These are phyloP conservation scores for Bruguiera gymnorhiza DNA, from an alignment of 345 rosid genomes.

Conservation along the genomic window DNA sequence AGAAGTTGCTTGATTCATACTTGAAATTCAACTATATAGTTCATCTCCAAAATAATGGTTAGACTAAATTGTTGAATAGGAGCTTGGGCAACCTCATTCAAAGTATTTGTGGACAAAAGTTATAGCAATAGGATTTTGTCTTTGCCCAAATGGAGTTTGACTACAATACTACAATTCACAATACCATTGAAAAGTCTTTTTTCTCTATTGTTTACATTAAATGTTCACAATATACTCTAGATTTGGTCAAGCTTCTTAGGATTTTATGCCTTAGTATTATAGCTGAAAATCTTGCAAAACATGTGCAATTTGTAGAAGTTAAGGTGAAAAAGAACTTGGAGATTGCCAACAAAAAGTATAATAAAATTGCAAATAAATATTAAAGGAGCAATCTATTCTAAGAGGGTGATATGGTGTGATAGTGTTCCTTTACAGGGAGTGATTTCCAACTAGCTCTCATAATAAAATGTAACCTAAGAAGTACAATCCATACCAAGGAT, in stretches of 20 bases:
- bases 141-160: conserved; percentile 5
- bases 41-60: neutral
- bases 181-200: neutral
- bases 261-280: neutral
- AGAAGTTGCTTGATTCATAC: neutral
- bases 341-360: too few species aligned
- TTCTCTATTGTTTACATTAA: neutral
- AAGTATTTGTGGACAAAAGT: neutral
- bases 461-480: too few species aligned
- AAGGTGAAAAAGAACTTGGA: too few species aligned
- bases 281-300: too few species aligned
- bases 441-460: too few species aligned
- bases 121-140: neutral
- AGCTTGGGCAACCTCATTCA: neutral
- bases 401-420: too few species aligned
- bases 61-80: neutral
- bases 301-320: too few species aligned
- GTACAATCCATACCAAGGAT: too few species aligned
- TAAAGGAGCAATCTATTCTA: too few species aligned
- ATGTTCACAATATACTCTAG: neutral
- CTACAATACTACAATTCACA: neutral
- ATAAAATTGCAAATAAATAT: too few species aligned
- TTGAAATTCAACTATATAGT: neutral
- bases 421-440: too few species aligned
- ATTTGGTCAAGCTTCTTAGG: neutral